Conservation (phyloP, 306 rosid species). For the Prunus mongolica region DNA sequence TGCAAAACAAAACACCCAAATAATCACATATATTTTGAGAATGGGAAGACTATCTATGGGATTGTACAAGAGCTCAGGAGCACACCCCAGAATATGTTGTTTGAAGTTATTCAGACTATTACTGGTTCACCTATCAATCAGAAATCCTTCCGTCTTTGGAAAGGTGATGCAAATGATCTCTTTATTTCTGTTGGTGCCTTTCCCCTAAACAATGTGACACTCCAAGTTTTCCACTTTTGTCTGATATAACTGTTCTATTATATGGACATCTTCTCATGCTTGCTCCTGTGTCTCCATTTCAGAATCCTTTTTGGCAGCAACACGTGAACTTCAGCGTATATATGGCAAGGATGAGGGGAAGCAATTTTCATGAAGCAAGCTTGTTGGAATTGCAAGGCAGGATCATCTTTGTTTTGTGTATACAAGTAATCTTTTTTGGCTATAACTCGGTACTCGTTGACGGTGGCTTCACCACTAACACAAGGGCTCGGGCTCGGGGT, state of each 20-base stretch:
- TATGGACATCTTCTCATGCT: constrained; percentile 15
- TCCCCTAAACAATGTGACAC: neutral
- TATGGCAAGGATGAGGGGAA: constrained; percentile 56
- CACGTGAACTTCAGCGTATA: constrained; percentile 63
- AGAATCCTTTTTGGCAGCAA: constrained; percentile 71
- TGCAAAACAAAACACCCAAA: constrained; percentile 88
- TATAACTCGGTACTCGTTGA: constrained; percentile 27
- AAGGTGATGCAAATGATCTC: constrained; percentile 37
- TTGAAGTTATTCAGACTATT: constrained; percentile 69
- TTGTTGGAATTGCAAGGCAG: constrained; percentile 21
- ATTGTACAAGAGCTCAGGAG: constrained; percentile 79
- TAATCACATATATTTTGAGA: constrained; percentile 79
- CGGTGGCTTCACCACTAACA: constrained; percentile 16
- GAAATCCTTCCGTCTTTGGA: constrained; percentile 69
- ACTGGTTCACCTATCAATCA: constrained; percentile 76
- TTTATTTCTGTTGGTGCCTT: neutral
- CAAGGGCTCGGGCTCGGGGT: constrained; percentile 14
- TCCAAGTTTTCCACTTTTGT: neutral
- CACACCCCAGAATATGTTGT: constrained; percentile 65
- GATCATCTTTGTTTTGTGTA: constrained; percentile 29
- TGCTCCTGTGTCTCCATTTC: constrained; percentile 16
- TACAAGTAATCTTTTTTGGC: constrained; percentile 28
- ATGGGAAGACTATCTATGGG: constrained; percentile 80
- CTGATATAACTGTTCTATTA: constrained; percentile 3
- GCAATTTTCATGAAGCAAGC: constrained; percentile 32